phyloP scores from a whole-genome alignment of 805 yeast genomes.

The Cyberlindnera lachancei region DNA sequence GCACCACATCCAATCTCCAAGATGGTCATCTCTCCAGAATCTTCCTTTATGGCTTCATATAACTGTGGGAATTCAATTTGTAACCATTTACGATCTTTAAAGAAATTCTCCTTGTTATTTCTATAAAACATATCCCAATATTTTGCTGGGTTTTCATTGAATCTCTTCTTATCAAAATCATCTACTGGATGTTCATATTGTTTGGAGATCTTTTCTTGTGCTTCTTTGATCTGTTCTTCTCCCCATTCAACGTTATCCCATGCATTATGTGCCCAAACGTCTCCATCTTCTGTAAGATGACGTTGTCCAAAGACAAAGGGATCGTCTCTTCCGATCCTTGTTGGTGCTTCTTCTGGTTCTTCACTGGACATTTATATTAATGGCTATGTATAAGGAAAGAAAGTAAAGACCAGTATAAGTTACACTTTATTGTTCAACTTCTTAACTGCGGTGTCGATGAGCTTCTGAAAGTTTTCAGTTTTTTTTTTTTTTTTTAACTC shows the following conservation, averaged over 20 bases:
- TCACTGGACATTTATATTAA: too few species aligned
- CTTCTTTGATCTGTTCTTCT: slow-evolving; percentile 72
- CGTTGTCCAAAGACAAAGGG: slow-evolving; percentile 94
- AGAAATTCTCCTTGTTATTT: slow-evolving; percentile 86
- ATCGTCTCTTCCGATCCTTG: slow-evolving; percentile 72
- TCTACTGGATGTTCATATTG: slow-evolving; percentile 82
- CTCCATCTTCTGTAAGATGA: slow-evolving; percentile 57
- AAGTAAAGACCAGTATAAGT: too few species aligned
- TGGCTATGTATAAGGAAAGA: too few species aligned
- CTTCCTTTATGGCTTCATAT: slow-evolving; percentile 68
- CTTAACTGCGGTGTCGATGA: too few species aligned
- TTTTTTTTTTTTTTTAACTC: too few species aligned
- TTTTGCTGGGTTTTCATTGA: slow-evolving; percentile 80
- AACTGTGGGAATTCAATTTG: slow-evolving; percentile 87
- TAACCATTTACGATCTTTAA: slow-evolving; percentile 95
- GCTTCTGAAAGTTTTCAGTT: too few species aligned
- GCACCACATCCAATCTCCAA: slow-evolving; percentile 98
- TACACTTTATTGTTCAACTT: too few species aligned
- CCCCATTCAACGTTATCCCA: slow-evolving; percentile 98
- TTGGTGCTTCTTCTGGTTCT: slow-evolving; percentile 18
- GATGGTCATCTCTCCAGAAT: slow-evolving; percentile 63
- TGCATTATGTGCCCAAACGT: slow-evolving; percentile 90
- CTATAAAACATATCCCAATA: slow-evolving; percentile 94
- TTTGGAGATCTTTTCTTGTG: slow-evolving; percentile 61
- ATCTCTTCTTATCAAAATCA: slow-evolving; percentile 74